A percentile compares a stretch with the other conserved stretches of the same genome.
phyloP scores from a whole-genome alignment of 768 basidiomycete species.

The Leccinum longicurvipes region DNA sequence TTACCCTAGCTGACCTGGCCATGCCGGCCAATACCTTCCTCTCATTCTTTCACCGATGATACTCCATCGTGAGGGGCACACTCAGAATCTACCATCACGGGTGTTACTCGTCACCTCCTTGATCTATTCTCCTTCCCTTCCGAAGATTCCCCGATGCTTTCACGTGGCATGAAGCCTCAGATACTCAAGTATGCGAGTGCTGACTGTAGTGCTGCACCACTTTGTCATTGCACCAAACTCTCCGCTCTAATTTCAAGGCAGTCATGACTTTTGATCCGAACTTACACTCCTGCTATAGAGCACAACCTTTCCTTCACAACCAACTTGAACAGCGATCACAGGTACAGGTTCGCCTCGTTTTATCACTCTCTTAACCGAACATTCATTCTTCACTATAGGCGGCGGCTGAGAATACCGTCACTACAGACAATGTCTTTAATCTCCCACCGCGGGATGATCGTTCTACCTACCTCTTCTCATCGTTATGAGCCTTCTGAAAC shows the following conservation, averaged over 20 bases:
- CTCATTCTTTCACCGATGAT: background rate
- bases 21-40: background rate
- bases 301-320: background rate
- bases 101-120: background rate
- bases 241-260: background rate
- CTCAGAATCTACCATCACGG: background rate
- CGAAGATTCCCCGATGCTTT: background rate
- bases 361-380: no score
- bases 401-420: background rate
- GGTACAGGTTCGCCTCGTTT: no score
- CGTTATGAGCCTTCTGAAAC: background rate
- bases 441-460: background rate
- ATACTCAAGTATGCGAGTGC: background rate
- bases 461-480: background rate
- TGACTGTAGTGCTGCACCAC: background rate
- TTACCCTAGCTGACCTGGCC: background rate
- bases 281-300: background rate
- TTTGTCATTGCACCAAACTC: background rate
- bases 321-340: background rate
- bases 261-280: background rate
- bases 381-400: background rate
- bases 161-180: no score
- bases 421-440: background rate
- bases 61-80: background rate
- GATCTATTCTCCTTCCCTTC: background rate